Base-by-base conservation (phyloP, 805 yeast species). In the Priceomyces fermenticarens region DNA sequence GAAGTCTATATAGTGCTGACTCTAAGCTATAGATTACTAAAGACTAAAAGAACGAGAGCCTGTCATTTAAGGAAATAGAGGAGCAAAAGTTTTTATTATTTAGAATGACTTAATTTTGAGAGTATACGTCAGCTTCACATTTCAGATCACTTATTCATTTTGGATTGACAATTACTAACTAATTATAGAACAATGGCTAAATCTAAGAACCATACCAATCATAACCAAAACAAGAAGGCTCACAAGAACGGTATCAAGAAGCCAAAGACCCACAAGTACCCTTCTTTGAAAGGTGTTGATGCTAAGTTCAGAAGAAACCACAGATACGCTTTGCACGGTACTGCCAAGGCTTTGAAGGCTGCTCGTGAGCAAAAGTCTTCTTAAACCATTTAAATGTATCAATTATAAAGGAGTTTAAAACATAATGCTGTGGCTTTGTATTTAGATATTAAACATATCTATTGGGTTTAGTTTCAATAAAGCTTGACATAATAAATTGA, bases 241-340 rank as follows among this genome's bases (percentile, higher is more conserved):
- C 99, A 93, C 97, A 90, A 85, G 73, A 93, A 93, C 86, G 99
- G 99, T 81, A 91, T 93, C 81, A 91, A 91, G 87, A 93, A 91
- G 90, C 97, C 97, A 65, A 87, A 81, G 84, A 85, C 96, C 70
- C 77, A 82, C 95, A 90, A 88, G 81, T 89, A 91, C 84, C 96
- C 97, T 61, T 90, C 98, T 57, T 81, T 88, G 77, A 91, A 88
- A 80, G 96, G 96, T 82, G 97, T 91, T 73, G 98, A 93, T 77
- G 83, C 99, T 72, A 93, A 93, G 85, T 93, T 93, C 96, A 83
- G 83, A 72, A 86, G 98, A 80, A 93, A 93, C 95, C 98, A 91
- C 93, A 90, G 87, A 79, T 87, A 82, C 77, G 98, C 97, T 78
- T 83, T 88, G 69, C 97, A 86, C 77, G 99, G 99, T 77, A 88